Conservation (phyloP, 352 stramenopile genomes). For the Phytopythium litorale region DNA sequence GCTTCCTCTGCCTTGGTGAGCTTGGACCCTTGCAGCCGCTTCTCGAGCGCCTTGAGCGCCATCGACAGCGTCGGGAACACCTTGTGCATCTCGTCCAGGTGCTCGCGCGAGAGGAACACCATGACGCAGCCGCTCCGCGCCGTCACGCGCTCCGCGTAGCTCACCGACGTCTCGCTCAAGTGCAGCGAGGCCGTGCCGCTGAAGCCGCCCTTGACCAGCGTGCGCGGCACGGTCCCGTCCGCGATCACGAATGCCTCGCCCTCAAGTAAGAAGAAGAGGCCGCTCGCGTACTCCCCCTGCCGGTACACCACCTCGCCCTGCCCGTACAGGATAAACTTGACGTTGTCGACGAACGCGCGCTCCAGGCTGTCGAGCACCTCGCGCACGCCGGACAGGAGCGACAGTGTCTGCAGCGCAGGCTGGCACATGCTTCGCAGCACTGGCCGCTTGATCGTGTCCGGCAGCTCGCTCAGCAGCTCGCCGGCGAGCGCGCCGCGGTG, state of each 20-base stretch:
- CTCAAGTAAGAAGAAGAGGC: slow-evolving; percentile 55
- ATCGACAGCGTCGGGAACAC: slow-evolving; percentile 59
- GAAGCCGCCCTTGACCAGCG: slow-evolving; percentile 40
- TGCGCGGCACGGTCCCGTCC: slow-evolving; percentile 25
- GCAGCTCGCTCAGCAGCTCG: slow-evolving; percentile 49
- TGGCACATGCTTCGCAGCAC: slow-evolving; percentile 50
- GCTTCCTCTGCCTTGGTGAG: slow-evolving; percentile 23
- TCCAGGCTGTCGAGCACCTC: slow-evolving; percentile 30
- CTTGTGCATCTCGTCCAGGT: slow-evolving; percentile 53
- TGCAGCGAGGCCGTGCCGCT: slow-evolving; percentile 47
- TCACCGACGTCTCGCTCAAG: slow-evolving; percentile 47
- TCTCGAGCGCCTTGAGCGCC: slow-evolving; percentile 55
- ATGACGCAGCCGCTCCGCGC: slow-evolving; percentile 56
- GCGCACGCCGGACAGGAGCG: slow-evolving; percentile 31
- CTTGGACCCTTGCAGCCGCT: slow-evolving; percentile 42
- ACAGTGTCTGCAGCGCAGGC: slow-evolving; percentile 40
- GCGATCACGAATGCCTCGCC: slow-evolving; percentile 47
- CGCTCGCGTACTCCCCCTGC: slow-evolving; percentile 55
- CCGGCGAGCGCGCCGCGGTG: slow-evolving; percentile 47
- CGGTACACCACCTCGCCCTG: slow-evolving; percentile 65
- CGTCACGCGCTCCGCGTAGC: slow-evolving; percentile 53
- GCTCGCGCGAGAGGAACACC: slow-evolving; percentile 46
- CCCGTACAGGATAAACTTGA: slow-evolving; percentile 49
- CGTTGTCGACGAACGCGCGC: slow-evolving; percentile 44
- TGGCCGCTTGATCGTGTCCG: slow-evolving; percentile 42